Base-by-base conservation (phyloP, 257 asterid genomes). In the Petrea volubilis region DNA sequence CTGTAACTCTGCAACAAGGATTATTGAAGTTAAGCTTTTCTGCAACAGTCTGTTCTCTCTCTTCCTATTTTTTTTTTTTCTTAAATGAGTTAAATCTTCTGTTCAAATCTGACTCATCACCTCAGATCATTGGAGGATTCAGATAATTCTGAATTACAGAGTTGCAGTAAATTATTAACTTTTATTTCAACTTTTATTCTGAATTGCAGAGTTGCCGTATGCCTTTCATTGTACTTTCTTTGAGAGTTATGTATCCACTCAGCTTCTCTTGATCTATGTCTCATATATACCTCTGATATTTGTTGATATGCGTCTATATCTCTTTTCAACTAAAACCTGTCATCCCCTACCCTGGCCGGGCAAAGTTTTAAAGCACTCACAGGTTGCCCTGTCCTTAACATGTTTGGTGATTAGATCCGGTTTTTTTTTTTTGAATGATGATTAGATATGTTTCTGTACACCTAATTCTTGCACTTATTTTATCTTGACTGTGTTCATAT, bases 401-500 rank as follows among this genome's bases (percentile, higher is more conserved):
- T 77, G 41, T 40, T 38, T 9, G 27, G 41, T 20, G 33, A 25
- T 59, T 25, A 29, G 20, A 67, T 58, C 17, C 67, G n/a, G n/a
- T n/a, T n/a, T n/a, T n/a, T n/a, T n/a, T n/a, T n/a, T n/a, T n/a
- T n/a, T n/a, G n/a, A n/a, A n/a, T 9, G 27, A 41, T 20, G 33
- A 25, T 59, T 25, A 29, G 20, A 67, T 58, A 11, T 74, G 65
- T 17, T 55, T 56, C 34, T 56, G 15, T 25, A 23, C 43, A 64
- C 62, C 18, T 58, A 58, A 31, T 40, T 61, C 13, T 60, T 50
- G 31, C 23, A n/a, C 71, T 56, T 21, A 21, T 41, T 43, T 21
- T 50, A 50, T 11, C 67, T 67, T 18, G 63, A 18, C 51, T 57
- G 20, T 62, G 18, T 71, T 29, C 64, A 31, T 72, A 76, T 68